Conservation (phyloP, 148 eudicot species). For the Vaccinium myrtillus region DNA sequence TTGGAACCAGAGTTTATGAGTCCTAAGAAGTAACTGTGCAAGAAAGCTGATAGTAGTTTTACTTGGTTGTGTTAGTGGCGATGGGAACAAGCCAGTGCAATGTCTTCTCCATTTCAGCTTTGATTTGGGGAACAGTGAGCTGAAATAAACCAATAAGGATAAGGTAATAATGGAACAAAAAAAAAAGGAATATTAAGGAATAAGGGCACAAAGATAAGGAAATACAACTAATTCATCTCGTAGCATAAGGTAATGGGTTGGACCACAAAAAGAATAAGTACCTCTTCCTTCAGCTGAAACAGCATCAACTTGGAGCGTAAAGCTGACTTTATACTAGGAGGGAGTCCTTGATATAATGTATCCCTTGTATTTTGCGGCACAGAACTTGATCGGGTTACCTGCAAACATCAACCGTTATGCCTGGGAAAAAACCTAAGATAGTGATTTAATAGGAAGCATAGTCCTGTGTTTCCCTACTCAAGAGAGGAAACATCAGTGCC, state of each 20-base stretch:
- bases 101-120: conserved; percentile 99
- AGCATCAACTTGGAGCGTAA: conserved; percentile 70
- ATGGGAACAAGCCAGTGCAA: conserved; percentile 95
- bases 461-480: neutral
- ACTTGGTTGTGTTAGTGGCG: conserved; percentile 94
- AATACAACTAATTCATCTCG: neutral
- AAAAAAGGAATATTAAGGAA: neutral
- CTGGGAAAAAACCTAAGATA: neutral
- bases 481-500: neutral
- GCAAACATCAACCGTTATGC: conserved; percentile 17
- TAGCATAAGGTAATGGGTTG: neutral
- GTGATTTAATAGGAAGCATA: neutral
- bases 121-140: conserved; percentile 78
- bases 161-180: neutral
- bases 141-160: conserved; percentile 32
- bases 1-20: neutral
- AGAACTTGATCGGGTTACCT: conserved; percentile 92
- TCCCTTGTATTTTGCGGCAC: conserved; percentile 91
- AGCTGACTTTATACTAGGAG: conserved; percentile 76
- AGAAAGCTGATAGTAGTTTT: conserved; percentile 25
- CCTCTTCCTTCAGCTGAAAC: conserved; percentile 82
- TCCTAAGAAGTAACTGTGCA: neutral
- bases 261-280: conserved; percentile 18
- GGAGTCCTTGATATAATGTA: conserved; percentile 89
- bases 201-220: neutral